Evolutionary conservation across 208 protist genomes (phyloP).

Genomic region (Trypanosoma theileri): DNA sequence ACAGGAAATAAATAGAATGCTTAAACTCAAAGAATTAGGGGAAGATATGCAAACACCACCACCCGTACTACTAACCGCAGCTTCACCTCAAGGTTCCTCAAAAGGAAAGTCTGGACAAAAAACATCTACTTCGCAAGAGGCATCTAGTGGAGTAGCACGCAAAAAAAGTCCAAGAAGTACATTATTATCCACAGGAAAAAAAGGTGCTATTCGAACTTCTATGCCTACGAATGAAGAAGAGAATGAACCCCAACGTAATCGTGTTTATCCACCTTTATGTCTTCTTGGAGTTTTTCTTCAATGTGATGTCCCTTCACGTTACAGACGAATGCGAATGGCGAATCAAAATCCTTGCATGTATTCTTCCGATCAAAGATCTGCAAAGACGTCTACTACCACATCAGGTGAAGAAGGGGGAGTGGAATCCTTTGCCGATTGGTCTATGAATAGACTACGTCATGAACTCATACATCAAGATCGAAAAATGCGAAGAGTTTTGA

Average conservation of each 20-base stretch:
- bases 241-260: not conserved
- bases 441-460: slow-evolving; percentile 28
- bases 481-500: slow-evolving; percentile 40
- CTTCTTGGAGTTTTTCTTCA: slow-evolving; percentile 64
- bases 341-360: not conserved
- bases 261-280: slow-evolving; percentile 65
- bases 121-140: not conserved
- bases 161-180: not conserved
- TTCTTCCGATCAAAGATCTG: not conserved
- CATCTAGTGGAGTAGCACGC: not conserved
- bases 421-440: slow-evolving; percentile 26
- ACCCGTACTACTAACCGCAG: not conserved
- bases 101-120: not conserved
- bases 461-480: slow-evolving; percentile 47
- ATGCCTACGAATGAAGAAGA: slow-evolving; percentile 12
- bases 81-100: too few relatives aligned
- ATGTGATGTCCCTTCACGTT: slow-evolving; percentile 65
- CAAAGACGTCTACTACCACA: not conserved
- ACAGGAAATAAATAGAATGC: slow-evolving; percentile 40
- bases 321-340: slow-evolving; percentile 45
- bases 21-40: slow-evolving; percentile 27
- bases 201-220: slow-evolving; percentile 7
- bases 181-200: not conserved
- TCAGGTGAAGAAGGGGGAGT: slow-evolving; percentile 7
- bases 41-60: slow-evolving; percentile 25